phyloP scores from a whole-genome alignment of 2,329 filamentous ascomycete genomes.

The Grosmannia penicillata region DNA sequence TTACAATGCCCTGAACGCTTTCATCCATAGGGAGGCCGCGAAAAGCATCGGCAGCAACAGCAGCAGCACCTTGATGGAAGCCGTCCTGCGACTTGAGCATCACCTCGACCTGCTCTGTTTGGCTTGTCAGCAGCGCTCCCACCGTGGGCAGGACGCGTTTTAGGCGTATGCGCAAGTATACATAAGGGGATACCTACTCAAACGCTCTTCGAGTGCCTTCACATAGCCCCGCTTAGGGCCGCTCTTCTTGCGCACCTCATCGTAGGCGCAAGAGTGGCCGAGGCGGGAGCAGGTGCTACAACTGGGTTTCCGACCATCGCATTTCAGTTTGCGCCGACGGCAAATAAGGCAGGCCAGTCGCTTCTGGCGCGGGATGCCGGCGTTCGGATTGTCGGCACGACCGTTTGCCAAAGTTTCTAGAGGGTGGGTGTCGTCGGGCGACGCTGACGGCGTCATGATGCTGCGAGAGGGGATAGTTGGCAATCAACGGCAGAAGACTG shows the following conservation, averaged over 20 bases:
- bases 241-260: slow-evolving; percentile 86
- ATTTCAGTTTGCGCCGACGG: slow-evolving; percentile 80
- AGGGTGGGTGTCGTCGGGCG: background rate
- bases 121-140: background rate
- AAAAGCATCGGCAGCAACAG: slow-evolving; percentile 18
- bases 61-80: slow-evolving; percentile 3
- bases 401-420: slow-evolving; percentile 2
- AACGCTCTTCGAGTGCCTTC: slow-evolving; percentile 79
- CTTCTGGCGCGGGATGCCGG: slow-evolving; percentile 63
- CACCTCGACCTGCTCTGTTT: slow-evolving; percentile 77
- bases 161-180: too few relatives aligned
- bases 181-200: slow-evolving; percentile 48
- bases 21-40: background rate
- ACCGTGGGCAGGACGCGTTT: too few relatives aligned
- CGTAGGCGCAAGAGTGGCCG: slow-evolving; percentile 76
- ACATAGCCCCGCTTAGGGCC: slow-evolving; percentile 91
- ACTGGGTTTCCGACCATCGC: slow-evolving; percentile 70
- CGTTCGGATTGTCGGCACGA: slow-evolving; percentile 24
- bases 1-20: background rate
- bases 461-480: background rate
- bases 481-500: too few relatives aligned
- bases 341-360: slow-evolving; percentile 91
- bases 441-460: background rate
- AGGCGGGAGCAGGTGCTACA: slow-evolving; percentile 83
- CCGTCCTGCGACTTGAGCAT: slow-evolving; percentile 66